These are phyloP conservation scores for Plasmodium berghei DNA, from an alignment of 169 alveolate genomes.

Conservation along the genomic window DNA sequence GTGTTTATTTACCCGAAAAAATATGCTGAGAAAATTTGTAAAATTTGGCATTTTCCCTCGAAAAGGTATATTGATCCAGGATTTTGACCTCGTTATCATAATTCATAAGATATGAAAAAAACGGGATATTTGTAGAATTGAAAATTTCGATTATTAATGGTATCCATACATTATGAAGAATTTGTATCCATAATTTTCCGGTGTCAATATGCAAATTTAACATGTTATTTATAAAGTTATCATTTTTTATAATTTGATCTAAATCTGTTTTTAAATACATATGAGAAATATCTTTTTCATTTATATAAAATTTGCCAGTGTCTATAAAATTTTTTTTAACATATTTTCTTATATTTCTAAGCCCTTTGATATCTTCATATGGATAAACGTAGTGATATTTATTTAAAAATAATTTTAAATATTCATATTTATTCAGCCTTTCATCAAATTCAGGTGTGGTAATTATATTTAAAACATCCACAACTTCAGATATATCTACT, in stretches of 20 bases:
- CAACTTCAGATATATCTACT: conserved; percentile 48
- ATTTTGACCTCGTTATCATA: conserved; percentile 24
- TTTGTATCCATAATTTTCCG: conserved; percentile 73
- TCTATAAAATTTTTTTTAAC: conserved; percentile 14
- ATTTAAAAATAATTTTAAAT: conserved; percentile 55
- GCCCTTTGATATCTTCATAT: conserved; percentile 30
- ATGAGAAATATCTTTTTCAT: conserved; percentile 52
- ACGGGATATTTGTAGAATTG: conserved; percentile 18
- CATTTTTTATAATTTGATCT: conserved; percentile 63
- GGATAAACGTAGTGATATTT: conserved; percentile 74
- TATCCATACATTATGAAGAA: conserved; percentile 72
- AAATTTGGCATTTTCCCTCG: conserved; percentile 26
- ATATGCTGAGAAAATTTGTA: conserved; percentile 64
- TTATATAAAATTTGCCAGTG: conserved; percentile 42
- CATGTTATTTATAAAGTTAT: conserved; percentile 69
- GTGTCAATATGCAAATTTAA: conserved; percentile 63
- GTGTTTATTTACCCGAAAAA: conserved; percentile 37
- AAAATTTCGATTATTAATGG: conserved; percentile 40
- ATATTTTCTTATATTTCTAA: conserved; percentile 50
- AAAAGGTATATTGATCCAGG: conserved; percentile 36
- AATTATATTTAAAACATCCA: conserved; percentile 40
- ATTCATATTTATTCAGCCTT: conserved; percentile 51
- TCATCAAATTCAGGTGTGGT: conserved; percentile 73
- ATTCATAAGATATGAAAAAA: conserved; percentile 47
- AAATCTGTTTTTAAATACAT: conserved; percentile 67